Percentiles rank a stretch among this genome's conserved stretches.
Conservation (phyloP, 306 rosid genomes). For the Vigna radiata region DNA sequence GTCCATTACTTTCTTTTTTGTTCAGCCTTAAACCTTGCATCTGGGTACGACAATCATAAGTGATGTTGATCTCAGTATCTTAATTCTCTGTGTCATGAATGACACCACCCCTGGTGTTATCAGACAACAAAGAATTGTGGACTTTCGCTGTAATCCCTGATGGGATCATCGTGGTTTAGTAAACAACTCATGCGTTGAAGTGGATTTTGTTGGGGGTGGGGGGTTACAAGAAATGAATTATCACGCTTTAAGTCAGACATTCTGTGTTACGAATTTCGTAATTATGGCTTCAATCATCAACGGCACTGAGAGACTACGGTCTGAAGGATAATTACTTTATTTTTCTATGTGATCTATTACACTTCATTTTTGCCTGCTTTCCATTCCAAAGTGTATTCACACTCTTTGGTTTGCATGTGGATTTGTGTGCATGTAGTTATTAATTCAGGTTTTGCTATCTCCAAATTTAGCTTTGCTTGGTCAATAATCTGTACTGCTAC, state of each 20-base stretch:
- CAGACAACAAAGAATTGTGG: constrained; percentile 19
- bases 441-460: constrained; percentile 56
- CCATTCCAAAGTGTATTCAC: constrained; percentile 46
- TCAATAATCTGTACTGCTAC: constrained; percentile 60
- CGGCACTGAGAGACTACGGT: neutral
- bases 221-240: neutral
- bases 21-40: constrained; percentile 52
- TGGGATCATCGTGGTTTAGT: constrained; percentile 10
- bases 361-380: constrained; percentile 27
- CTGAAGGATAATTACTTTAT: neutral
- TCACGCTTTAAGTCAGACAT: neutral
- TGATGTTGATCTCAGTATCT: constrained; percentile 21
- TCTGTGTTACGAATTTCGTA: neutral
- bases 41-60: constrained; percentile 33
- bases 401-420: constrained; percentile 51
- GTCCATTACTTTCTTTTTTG: constrained; percentile 11
- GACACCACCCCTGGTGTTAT: constrained; percentile 5
- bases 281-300: constrained; percentile 4
- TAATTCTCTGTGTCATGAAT: constrained; percentile 27
- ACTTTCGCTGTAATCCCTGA: constrained; percentile 1
- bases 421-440: constrained; percentile 55
- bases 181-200: neutral
- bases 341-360: constrained; percentile 6
- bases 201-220: neutral
- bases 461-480: constrained; percentile 62